These are phyloP conservation scores for Myrica gale DNA, from an alignment of 306 rosid genomes.

Conservation along the genomic window DNA sequence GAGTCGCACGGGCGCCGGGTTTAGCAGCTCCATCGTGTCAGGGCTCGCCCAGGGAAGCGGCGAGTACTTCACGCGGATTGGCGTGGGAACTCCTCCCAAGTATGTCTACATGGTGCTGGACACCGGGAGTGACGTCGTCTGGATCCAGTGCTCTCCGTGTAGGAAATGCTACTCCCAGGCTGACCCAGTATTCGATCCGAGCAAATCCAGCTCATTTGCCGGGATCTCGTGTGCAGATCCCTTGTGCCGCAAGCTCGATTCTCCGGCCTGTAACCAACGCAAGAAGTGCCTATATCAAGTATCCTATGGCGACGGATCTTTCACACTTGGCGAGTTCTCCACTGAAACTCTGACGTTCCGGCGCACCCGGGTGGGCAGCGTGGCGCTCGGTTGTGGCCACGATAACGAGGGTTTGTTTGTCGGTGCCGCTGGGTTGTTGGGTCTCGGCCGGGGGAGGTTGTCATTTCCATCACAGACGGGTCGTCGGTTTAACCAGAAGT, in stretches of 20 bases:
- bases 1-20: slow-evolving; percentile 31
- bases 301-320: slow-evolving; percentile 89
- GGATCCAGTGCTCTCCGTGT: slow-evolving; percentile 93
- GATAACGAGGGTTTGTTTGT: slow-evolving; percentile 81
- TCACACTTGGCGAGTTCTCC: slow-evolving; percentile 75
- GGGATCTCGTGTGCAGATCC: slow-evolving; percentile 67
- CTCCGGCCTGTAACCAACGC: slow-evolving; percentile 52
- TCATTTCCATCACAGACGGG: slow-evolving; percentile 84
- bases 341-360: slow-evolving; percentile 91
- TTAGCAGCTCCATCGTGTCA: slow-evolving; percentile 79
- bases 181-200: slow-evolving; percentile 78
- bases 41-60: slow-evolving; percentile 90
- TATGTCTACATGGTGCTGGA: slow-evolving; percentile 82
- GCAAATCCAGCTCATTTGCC: slow-evolving; percentile 50
- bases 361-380: slow-evolving; percentile 47
- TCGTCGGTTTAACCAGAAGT: slow-evolving; percentile 58
- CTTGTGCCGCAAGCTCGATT: slow-evolving; percentile 58
- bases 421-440: slow-evolving; percentile 85
- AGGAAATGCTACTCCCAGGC: slow-evolving; percentile 69
- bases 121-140: slow-evolving; percentile 88
- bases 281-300: slow-evolving; percentile 73
- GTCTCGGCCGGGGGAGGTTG: slow-evolving; percentile 75
- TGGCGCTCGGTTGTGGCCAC: slow-evolving; percentile 89
- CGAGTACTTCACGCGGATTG: slow-evolving; percentile 93
- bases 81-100: slow-evolving; percentile 77